phyloP scores from a whole-genome alignment of 1,139 yeast species.

The Pichia sp. region DNA sequence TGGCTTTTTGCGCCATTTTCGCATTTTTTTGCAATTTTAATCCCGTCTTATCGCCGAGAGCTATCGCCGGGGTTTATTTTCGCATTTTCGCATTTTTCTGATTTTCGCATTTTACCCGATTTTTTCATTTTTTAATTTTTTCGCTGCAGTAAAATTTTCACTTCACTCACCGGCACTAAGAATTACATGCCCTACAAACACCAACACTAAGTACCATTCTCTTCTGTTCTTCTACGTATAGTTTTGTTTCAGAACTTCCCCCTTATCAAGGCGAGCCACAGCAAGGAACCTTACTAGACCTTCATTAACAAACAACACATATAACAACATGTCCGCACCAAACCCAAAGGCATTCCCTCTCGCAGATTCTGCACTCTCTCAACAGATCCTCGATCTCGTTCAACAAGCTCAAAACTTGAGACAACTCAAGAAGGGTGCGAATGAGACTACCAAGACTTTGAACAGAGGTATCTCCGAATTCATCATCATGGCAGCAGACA shows the following conservation, averaged over 20 bases:
- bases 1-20: neutral
- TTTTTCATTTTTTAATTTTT: constrained; percentile 3
- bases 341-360: constrained; percentile 98
- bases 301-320: constrained; percentile 3
- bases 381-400: constrained; percentile 95
- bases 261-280: constrained; percentile 30
- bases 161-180: too few species aligned
- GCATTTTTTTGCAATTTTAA: too few species aligned
- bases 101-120: neutral
- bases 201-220: too few species aligned
- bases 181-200: too few species aligned
- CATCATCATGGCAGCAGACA: constrained; percentile 99
- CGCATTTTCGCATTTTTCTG: neutral
- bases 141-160: constrained; percentile 1
- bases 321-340: constrained; percentile 46
- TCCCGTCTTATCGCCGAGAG: too few species aligned
- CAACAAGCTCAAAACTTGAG: constrained; percentile 98
- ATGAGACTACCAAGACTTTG: constrained; percentile 98
- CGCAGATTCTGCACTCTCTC: constrained; percentile 92
- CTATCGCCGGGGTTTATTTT: neutral
- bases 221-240: neutral
- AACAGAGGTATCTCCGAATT: constrained; percentile 99
- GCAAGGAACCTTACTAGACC: constrained; percentile 58
- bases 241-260: neutral
- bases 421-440: constrained; percentile 99